Evolutionary conservation across 192 early-diverging fungal species (phyloP).

Genomic region (Podila horticola): DNA sequence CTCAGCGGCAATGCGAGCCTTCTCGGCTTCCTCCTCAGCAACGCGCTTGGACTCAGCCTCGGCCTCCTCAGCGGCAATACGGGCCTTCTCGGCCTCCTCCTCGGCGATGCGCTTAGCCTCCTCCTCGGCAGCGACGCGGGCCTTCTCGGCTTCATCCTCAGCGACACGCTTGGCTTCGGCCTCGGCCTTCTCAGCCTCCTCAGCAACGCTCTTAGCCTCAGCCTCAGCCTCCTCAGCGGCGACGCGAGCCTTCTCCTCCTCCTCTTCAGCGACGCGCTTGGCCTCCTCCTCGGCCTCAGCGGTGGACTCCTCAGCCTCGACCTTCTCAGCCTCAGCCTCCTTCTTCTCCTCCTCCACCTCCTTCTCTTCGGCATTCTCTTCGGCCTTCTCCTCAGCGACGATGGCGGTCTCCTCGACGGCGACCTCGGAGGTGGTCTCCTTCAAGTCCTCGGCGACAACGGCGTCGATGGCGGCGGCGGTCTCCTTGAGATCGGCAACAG

Average conservation of each 20-base stretch:
- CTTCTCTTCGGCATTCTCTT: conserved; percentile 2
- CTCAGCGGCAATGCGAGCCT: conserved; percentile 1
- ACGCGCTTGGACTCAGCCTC: too few species aligned
- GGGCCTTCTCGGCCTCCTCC: neutral
- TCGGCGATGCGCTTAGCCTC: too few species aligned
- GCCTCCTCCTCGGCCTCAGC: conserved; percentile 1
- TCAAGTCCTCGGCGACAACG: conserved; percentile 2
- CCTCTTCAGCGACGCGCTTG: too few species aligned
- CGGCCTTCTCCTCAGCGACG: conserved; percentile 5
- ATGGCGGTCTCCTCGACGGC: conserved; percentile 10
- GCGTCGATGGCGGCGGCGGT: neutral
- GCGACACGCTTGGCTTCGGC: too few species aligned
- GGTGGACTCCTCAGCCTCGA: neutral
- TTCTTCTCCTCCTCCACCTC: neutral
- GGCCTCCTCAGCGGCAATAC: neutral
- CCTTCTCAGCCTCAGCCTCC: neutral
- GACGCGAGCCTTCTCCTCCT: too few species aligned
- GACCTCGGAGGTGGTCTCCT: neutral
- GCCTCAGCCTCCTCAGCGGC: conserved; percentile 9
- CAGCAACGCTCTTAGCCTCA: conserved; percentile 6
- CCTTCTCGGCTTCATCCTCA: conserved; percentile 5
- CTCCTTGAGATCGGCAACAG: conserved; percentile 9
- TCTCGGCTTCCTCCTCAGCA: too few species aligned
- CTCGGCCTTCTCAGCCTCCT: conserved; percentile 4
- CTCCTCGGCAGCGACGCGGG: neutral